Base-by-base conservation (phyloP, 1,139 yeast genomes). In the Nakaseomyces glabratus region DNA sequence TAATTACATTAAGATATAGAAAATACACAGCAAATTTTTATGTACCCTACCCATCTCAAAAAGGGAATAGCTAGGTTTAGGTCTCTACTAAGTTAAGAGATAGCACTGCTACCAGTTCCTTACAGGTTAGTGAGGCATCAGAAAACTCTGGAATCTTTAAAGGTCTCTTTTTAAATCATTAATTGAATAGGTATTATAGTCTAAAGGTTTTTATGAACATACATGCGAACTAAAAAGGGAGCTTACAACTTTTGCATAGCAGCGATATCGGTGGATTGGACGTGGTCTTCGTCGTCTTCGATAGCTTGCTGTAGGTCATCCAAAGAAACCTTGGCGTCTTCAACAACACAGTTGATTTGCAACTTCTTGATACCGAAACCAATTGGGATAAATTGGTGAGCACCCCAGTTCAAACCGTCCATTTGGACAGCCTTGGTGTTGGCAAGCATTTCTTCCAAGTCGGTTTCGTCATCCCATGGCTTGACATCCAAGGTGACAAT, bases 401-500 rank as follows among this genome's bases (percentile, higher is more conserved):
- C 96, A 82, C 99, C 99, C 98, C 98, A 90, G 53, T 68, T 69
- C 62, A 93, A 82, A 76, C 99, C 99, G 35, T 88, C 97, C 70
- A 69, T 67, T 63, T 76, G 80, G 56, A 88, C 66, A 51, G 72
- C 62, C 76, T 85, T 86, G 60, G 86, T 96, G 66, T 76, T 75
- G 43, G 79, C 88, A 56, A 84, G 68, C 69, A 90, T 65, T 66
- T 78, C 79, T 42, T 90, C 94, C 65, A 93, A 74, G 64, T 88
- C 79, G 52, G 98, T 90, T 75, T 90, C 97, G 60, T 90, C 97
- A 69, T 90, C 98, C 98, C 98, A 90, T 69, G 96, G 97, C 81
- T 90, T 90, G 56, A 90, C 94, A 58, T 90, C 98, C 60, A 90
- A 62, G 58, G 98, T 90, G 60, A 90, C 95, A 54, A 86, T 72